Conservation (phyloP, 306 rosid species). For the Quillaja saponaria region DNA sequence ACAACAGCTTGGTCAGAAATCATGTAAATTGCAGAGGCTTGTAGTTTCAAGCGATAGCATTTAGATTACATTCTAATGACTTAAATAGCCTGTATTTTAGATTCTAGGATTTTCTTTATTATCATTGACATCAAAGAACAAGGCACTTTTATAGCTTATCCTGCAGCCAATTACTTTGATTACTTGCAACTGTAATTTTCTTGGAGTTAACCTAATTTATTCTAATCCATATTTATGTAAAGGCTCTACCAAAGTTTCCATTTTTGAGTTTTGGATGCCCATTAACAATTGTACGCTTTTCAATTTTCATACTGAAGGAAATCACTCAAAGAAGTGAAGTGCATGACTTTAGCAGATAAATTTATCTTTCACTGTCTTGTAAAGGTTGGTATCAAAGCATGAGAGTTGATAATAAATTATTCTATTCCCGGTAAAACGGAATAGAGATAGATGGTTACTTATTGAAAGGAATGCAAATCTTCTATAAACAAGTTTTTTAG, state of each 20-base stretch:
- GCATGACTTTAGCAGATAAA: no score
- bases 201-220: background rate
- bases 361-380: no score
- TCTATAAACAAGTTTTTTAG: no score
- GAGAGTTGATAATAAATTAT: no score
- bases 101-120: slow-evolving; percentile 26
- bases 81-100: slow-evolving; percentile 24
- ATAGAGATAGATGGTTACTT: no score
- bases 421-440: no score
- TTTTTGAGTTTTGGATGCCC: no score
- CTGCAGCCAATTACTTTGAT: slow-evolving; percentile 13
- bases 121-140: slow-evolving; percentile 2
- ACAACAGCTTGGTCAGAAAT: slow-evolving; percentile 46
- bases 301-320: no score
- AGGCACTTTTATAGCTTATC: slow-evolving; percentile 28
- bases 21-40: slow-evolving; percentile 69
- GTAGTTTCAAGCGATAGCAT: slow-evolving; percentile 44
- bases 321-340: no score
- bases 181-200: background rate
- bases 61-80: slow-evolving; percentile 26
- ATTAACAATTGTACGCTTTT: no score
- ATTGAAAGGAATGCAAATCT: no score
- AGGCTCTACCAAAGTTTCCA: background rate
- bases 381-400: no score
- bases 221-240: background rate